A percentile compares a stretch with the other conserved stretches of the same genome.
These are phyloP conservation scores for Lactuca sativa DNA, from an alignment of 129 eudicot genomes.

Conservation along the genomic window DNA sequence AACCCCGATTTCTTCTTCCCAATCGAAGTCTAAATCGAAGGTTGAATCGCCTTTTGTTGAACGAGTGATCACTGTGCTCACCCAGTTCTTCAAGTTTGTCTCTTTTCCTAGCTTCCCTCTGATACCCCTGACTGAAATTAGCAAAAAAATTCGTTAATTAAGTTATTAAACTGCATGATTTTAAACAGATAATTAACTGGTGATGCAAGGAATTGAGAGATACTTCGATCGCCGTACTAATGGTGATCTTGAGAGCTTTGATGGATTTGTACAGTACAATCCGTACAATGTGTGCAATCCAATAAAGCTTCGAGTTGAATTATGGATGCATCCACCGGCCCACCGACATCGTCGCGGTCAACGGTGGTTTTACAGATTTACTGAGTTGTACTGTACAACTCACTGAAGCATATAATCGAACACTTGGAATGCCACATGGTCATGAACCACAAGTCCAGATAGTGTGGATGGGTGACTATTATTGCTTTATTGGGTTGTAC, in stretches of 20 bases:
- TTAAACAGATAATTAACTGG: background rate
- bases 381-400: constrained; percentile 31
- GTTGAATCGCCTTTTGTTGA: constrained; percentile 33
- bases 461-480: background rate
- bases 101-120: constrained; percentile 53
- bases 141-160: background rate
- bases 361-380: background rate
- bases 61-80: constrained; percentile 23
- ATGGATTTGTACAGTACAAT: background rate
- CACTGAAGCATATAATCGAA: background rate
- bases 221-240: background rate
- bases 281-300: constrained; percentile 5
- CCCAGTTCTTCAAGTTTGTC: constrained; percentile 46
- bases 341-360: background rate
- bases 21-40: constrained; percentile 46
- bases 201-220: background rate
- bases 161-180: background rate
- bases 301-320: background rate
- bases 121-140: constrained; percentile 31
- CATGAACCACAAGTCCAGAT: background rate
- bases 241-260: background rate
- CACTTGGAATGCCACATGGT: background rate
- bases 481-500: constrained; percentile 9
- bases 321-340: background rate
- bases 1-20: constrained; percentile 44